Evolutionary conservation across 495 filamentous ascomycete genomes (phyloP).

Genomic region (Penicillium longicatenatum): DNA sequence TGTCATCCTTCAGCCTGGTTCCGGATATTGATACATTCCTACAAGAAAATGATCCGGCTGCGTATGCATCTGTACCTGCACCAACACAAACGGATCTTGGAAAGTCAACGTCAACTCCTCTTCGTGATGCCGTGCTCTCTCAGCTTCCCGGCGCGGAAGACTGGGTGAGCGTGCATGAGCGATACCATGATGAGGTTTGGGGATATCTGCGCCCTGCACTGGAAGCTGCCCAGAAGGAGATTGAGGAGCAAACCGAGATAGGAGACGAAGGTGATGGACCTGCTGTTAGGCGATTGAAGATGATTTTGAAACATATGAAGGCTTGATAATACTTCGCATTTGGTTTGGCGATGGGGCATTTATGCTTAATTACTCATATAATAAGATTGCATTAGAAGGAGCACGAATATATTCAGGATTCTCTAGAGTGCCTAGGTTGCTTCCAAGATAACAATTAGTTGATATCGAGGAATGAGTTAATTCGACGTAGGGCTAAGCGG

Average conservation of each 20-base stretch:
- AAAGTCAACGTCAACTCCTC: slow-evolving; percentile 4
- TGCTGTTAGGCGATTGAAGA: slow-evolving; percentile 50
- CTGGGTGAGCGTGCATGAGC: slow-evolving; percentile 64
- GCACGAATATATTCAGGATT: not conserved
- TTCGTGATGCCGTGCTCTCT: slow-evolving; percentile 35
- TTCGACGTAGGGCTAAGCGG: no score
- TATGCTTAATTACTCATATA: not conserved
- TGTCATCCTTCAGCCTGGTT: slow-evolving; percentile 40
- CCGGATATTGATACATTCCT: slow-evolving; percentile 47
- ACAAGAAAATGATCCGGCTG: slow-evolving; percentile 17
- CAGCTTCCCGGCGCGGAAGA: slow-evolving; percentile 42
- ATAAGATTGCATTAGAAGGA: not conserved
- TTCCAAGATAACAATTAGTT: no score
- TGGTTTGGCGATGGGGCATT: not conserved
- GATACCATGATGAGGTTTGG: slow-evolving; percentile 79
- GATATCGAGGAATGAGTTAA: no score
- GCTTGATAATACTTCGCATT: slow-evolving; percentile 16
- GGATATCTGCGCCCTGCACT: slow-evolving; percentile 66
- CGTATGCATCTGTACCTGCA: not conserved
- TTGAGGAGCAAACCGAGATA: slow-evolving; percentile 49
- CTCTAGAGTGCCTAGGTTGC: no score
- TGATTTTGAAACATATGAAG: slow-evolving; percentile 53
- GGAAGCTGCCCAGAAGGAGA: slow-evolving; percentile 61
- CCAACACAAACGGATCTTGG: not conserved
- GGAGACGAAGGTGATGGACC: slow-evolving; percentile 41